These are phyloP conservation scores for Geotrichum histeridarum DNA, from an alignment of 1,139 yeast genomes.

Conservation along the genomic window DNA sequence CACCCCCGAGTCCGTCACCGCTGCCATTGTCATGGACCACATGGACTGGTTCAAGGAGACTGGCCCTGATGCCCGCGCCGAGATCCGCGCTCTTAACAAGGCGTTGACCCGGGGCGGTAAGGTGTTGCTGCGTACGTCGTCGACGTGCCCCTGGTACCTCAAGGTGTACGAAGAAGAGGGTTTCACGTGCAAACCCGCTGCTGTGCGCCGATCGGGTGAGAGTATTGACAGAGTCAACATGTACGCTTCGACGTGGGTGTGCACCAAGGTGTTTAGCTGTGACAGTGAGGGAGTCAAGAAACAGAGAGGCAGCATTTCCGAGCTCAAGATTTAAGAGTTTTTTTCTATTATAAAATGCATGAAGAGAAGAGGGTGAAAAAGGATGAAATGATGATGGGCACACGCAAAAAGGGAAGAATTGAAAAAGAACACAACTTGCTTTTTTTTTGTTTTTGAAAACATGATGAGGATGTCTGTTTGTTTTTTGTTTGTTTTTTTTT, in stretches of 20 bases:
- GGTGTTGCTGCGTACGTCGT: constrained; percentile 72
- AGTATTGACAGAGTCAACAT: constrained; percentile 76
- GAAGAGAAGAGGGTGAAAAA: background rate
- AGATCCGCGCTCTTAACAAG: constrained; percentile 57
- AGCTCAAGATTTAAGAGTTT: constrained; percentile 11
- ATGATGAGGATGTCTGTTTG: too few relatives aligned
- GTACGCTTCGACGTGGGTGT: constrained; percentile 87
- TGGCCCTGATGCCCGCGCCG: constrained; percentile 58
- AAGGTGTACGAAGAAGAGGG: constrained; percentile 61
- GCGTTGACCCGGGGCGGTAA: constrained; percentile 66
- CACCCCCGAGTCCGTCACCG: constrained; percentile 57
- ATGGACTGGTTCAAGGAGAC: constrained; percentile 84
- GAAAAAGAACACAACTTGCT: too few relatives aligned
- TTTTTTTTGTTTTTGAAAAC: too few relatives aligned
- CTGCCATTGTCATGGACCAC: constrained; percentile 84
- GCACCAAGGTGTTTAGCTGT: constrained; percentile 57
- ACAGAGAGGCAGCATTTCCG: constrained; percentile 5
- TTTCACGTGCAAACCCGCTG: constrained; percentile 63
- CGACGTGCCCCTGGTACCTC: constrained; percentile 73
- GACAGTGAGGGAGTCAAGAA: background rate
- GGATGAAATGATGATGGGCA: too few relatives aligned
- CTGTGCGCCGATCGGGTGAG: constrained; percentile 55
- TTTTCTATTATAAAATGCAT: too few relatives aligned
- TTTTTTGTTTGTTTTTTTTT: too few relatives aligned
- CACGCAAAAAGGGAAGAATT: too few relatives aligned